Evolutionary conservation across 2,329 filamentous ascomycete species (phyloP), one percentile per base, ranked within the genome.

Genomic region (Thermomyces lanuginosus): DNA sequence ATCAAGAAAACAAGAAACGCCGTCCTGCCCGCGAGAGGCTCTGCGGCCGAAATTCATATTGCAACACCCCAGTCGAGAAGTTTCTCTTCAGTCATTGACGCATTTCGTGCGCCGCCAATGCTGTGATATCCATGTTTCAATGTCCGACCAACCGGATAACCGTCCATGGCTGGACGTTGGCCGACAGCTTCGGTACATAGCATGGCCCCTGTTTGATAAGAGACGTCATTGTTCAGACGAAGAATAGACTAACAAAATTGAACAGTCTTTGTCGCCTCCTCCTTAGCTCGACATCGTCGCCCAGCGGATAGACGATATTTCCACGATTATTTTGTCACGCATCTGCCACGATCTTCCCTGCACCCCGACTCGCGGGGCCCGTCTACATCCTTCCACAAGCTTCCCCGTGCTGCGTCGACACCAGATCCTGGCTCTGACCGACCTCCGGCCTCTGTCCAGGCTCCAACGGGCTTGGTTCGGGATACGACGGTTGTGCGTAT

Each of bases 261-360:
- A 27, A 16, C 40, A 58, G 55, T 43, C 36, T 49, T 51, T 32
- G 44, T 49, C 22, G 37, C 43, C n/a, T 36, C 40, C 28, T 51
- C 48, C 29, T 39, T 46, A 16, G 43, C 43, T 23, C 34, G 35
- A 24, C 41, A 46, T 29, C 41, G 32, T 5, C 20, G 17, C 4
- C 19, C 21, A 11, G 25, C 24, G 12, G 44, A 41, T 30, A 58
- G 55, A 27, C 66, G 69, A 24, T 51, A 55, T 36, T 95, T 95
- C 53, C 83, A 93, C 59, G 83, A 91, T 42, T 95, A 98, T 61
- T 98, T 98, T 53, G 81, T 95, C 33, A 92, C 89, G 6, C 82
- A 93, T 51, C 68, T 98, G 2, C 86, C 89, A 4, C 92, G 83
- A 10, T 91, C 83, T 8, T 93, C 84, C 3, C 66, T 92, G 22